phyloP scores from a whole-genome alignment of 352 stramenopile genomes.

The Pythium aristosporum region DNA sequence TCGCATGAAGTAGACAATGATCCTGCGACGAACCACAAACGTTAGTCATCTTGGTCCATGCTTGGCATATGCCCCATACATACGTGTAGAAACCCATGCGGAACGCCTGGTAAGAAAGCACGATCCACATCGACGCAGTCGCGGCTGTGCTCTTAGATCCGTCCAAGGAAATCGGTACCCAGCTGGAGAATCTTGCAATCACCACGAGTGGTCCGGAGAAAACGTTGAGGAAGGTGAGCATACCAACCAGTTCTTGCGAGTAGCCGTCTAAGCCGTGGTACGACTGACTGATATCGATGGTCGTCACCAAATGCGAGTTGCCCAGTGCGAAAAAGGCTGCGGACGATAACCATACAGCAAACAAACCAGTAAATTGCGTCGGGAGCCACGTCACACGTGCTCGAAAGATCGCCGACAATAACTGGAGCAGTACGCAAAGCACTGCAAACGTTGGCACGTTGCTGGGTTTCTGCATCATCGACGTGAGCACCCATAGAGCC shows the following conservation, averaged over 20 bases:
- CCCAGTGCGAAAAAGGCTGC: conserved; percentile 81
- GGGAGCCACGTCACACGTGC: neutral
- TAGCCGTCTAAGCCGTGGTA: conserved; percentile 81
- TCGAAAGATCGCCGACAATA: conserved; percentile 1
- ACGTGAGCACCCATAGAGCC: conserved; percentile 58
- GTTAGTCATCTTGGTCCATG: neutral
- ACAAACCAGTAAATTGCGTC: conserved; percentile 9
- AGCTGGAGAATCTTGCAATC: conserved; percentile 48
- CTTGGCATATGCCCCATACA: neutral
- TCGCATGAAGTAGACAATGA: conserved; percentile 86
- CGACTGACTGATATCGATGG: conserved; percentile 87
- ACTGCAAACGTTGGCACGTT: conserved; percentile 65
- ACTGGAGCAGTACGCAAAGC: conserved; percentile 47
- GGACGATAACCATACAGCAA: conserved; percentile 42
- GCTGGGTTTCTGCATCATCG: conserved; percentile 50
- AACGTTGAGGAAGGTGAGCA: conserved; percentile 71
- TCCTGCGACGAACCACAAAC: conserved; percentile 28
- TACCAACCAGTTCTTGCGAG: conserved; percentile 77
- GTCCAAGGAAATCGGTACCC: conserved; percentile 14
- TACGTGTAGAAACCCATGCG: conserved; percentile 27
- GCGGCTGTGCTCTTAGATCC: neutral
- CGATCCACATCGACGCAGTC: conserved; percentile 3
- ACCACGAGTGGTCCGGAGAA: conserved; percentile 74
- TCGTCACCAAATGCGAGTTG: conserved; percentile 89
- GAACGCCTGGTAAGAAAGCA: conserved; percentile 15